phyloP scores from a whole-genome alignment of 108 stramenopile species.

The Craspedostauros australis region DNA sequence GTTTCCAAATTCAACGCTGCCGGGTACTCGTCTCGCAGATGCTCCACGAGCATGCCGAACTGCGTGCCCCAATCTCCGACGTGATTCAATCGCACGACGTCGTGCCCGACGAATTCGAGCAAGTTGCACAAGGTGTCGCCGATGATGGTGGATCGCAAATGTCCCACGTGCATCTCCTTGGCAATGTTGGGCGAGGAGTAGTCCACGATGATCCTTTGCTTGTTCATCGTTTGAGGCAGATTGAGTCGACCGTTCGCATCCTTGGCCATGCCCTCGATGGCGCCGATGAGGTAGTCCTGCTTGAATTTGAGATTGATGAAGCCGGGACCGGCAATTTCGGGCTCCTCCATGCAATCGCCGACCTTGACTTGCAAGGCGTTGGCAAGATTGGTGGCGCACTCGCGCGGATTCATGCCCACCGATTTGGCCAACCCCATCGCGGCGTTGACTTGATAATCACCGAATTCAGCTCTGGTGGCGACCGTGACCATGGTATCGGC shows the following conservation, averaged over 20 bases:
- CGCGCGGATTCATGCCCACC: slow-evolving; percentile 50
- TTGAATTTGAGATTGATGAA: slow-evolving; percentile 90
- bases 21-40: slow-evolving; percentile 93
- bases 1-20: slow-evolving; percentile 67
- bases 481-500: slow-evolving; percentile 73
- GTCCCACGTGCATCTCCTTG: slow-evolving; percentile 99
- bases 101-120: slow-evolving; percentile 87
- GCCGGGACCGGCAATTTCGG: slow-evolving; percentile 87
- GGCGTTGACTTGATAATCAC: slow-evolving; percentile 96
- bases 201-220: slow-evolving; percentile 89
- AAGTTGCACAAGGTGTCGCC: slow-evolving; percentile 93
- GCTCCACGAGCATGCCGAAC: slow-evolving; percentile 98
- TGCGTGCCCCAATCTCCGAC: slow-evolving; percentile 99
- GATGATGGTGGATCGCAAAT: slow-evolving; percentile 97
- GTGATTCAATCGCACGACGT: slow-evolving; percentile 93
- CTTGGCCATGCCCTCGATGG: slow-evolving; percentile 46
- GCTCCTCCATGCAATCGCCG: slow-evolving; percentile 64
- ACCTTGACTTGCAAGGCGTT: slow-evolving; percentile 53
- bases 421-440: slow-evolving; percentile 51
- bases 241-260: slow-evolving; percentile 61
- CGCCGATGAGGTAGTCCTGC: slow-evolving; percentile 57
- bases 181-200: slow-evolving; percentile 98
- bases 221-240: slow-evolving; percentile 43
- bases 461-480: slow-evolving; percentile 78
- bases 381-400: slow-evolving; percentile 69